phyloP scores from a whole-genome alignment of 2,329 filamentous ascomycete species.

The Fonsecaea monophora region DNA sequence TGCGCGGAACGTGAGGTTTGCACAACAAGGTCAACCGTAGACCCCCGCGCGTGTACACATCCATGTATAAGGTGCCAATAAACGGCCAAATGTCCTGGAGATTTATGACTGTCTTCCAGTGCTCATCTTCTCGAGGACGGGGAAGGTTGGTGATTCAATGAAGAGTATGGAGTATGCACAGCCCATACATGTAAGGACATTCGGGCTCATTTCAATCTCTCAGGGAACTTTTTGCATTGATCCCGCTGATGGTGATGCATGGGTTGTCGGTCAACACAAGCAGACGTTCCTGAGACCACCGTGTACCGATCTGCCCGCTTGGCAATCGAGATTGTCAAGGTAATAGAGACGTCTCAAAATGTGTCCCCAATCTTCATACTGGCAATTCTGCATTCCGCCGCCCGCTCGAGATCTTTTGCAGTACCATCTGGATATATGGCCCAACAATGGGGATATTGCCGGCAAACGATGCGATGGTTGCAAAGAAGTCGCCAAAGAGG shows the following conservation, averaged over 20 bases:
- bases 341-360: not conserved
- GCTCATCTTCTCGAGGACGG: too few relatives aligned
- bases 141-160: too few relatives aligned
- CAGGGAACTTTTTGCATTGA: not conserved
- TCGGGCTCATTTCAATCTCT: not conserved
- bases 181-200: too few relatives aligned
- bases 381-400: constrained; percentile 78
- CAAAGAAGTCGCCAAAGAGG: constrained; percentile 94
- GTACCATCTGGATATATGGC: constrained; percentile 76
- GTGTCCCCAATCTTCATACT: constrained; percentile 61
- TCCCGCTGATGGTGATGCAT: not conserved
- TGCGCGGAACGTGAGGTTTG: too few relatives aligned
- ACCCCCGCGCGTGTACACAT: too few relatives aligned
- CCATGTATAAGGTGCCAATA: too few relatives aligned
- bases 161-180: too few relatives aligned
- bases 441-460: constrained; percentile 84
- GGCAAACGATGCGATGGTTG: constrained; percentile 87
- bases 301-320: not conserved
- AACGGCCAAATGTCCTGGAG: too few relatives aligned
- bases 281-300: not conserved
- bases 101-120: too few relatives aligned
- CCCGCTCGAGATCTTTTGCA: constrained; percentile 74
- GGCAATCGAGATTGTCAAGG: not conserved
- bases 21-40: too few relatives aligned
- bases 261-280: not conserved